These are phyloP conservation scores for Phaeomoniella chlamydospora DNA, from an alignment of 2,329 filamentous ascomycete species.

Conservation along the genomic window DNA sequence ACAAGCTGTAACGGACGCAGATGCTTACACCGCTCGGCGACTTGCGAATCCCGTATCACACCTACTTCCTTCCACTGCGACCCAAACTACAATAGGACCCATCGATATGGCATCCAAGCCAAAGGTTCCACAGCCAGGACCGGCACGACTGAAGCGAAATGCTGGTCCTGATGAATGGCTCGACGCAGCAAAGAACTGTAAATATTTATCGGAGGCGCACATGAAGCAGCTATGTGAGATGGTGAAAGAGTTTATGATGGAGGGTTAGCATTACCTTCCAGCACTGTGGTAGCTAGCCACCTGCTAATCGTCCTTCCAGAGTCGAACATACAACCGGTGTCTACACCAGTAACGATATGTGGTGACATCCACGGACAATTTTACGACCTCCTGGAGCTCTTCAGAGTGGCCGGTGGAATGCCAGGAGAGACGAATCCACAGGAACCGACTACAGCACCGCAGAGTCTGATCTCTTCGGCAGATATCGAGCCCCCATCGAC, in stretches of 20 bases:
- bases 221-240: conserved; percentile 99
- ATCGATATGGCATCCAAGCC: conserved; percentile 19
- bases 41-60: conserved; percentile 6
- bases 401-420: conserved; percentile 93
- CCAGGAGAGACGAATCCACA: conserved; percentile 55
- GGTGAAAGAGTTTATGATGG: conserved; percentile 97
- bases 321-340: conserved; percentile 97
- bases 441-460: conserved; percentile 47
- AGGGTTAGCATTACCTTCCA: conserved; percentile 44
- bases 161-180: conserved; percentile 93
- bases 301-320: conserved; percentile 37
- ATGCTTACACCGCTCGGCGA: conserved; percentile 2
- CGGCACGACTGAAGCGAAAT: conserved; percentile 68
- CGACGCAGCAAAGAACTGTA: conserved; percentile 89
- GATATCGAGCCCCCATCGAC: conserved; percentile 83
- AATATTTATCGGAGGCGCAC: conserved; percentile 85
- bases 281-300: not conserved
- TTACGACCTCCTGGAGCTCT: conserved; percentile 93
- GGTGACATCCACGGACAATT: conserved; percentile 98
- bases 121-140: conserved; percentile 75
- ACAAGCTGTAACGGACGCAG: conserved; percentile 7
- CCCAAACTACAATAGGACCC: not conserved
- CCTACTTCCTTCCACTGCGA: conserved; percentile 7
- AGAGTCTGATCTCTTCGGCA: conserved; percentile 70
- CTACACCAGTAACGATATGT: conserved; percentile 90